Base-by-base conservation (phyloP, 2,329 filamentous ascomycete species). In the Ilyonectria mors-panacis region DNA sequence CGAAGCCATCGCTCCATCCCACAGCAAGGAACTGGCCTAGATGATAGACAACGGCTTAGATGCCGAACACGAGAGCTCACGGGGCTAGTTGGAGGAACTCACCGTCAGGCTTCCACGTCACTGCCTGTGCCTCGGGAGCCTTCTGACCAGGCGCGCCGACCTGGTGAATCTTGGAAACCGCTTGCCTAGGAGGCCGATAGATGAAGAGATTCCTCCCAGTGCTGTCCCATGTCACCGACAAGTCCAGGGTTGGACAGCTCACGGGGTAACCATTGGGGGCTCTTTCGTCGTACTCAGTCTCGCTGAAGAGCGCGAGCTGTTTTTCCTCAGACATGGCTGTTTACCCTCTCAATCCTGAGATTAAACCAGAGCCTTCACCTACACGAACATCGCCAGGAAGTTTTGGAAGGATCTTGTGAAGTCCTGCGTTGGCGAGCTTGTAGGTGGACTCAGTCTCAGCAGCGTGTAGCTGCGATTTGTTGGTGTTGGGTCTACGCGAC, bases 211-310 rank as follows among this genome's bases (percentile, higher is more conserved):
- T 89, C 55, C 89, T 89, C 67, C 90, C 88, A 17, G 87, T 85
- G n/a, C 87, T 88, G 13, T 93, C 92, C 79, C 82, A 83, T 13
- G 94, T 86, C 6, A 92, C 91, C n/a, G 92, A 86, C 51, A 98
- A 86, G 81, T 98, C 94, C 84, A 97, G 93, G 9, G 91, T 92
- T 17, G 95, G 94, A 80, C 94, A 97, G 80, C 93, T 94, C 28
- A 91, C 87, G 37, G 95, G 85, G 57, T 92, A 87, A 53, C 85
- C 83, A 39, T 85, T 82, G 42, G 88, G 85, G 23, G 89, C 85
- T 26, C 85, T 85, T 51, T 85, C 81, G 57, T 87, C 84, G 67
- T 92, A 85, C 70, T 84, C 83, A 72, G 88, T 89, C 76, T 91
- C 86, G 80, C 87, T 87, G 70, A 87, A 79, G 51, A 87, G 82